Conservation (phyloP, 2,329 filamentous ascomycete species). For the Phoma sp. region DNA sequence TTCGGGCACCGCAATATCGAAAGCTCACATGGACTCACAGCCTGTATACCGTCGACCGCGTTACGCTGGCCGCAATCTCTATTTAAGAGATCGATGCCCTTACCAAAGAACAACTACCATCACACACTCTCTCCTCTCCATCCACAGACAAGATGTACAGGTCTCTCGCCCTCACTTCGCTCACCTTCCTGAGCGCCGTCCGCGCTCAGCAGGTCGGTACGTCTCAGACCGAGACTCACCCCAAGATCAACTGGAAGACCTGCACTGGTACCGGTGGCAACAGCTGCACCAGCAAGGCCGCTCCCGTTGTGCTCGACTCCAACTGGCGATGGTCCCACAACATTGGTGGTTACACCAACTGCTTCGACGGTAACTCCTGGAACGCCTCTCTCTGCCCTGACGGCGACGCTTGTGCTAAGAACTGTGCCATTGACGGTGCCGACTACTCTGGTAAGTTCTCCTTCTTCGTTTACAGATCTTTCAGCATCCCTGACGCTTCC, state of each 20-base stretch:
- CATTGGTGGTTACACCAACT: constrained; percentile 55
- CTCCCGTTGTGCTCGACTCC: constrained; percentile 51
- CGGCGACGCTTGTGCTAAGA: constrained; percentile 46
- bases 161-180: constrained; percentile 48
- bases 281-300: constrained; percentile 48
- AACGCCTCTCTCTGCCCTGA: constrained; percentile 51
- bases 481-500: background rate
- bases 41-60: constrained; percentile 16
- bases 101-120: constrained; percentile 22
- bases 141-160: constrained; percentile 48
- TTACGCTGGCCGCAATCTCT: constrained; percentile 9
- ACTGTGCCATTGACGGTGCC: constrained; percentile 53
- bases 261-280: constrained; percentile 50
- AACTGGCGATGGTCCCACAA: constrained; percentile 61
- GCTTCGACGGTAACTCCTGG: constrained; percentile 56
- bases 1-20: constrained; percentile 26
- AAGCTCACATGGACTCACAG: constrained; percentile 24
- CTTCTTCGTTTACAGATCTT: too few species aligned
- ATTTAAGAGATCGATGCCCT: constrained; percentile 35
- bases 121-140: constrained; percentile 35
- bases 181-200: constrained; percentile 49
- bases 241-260: constrained; percentile 47
- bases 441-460: constrained; percentile 46
- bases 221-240: constrained; percentile 50
- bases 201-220: constrained; percentile 53